These are phyloP conservation scores for Aleurites moluccanus DNA, from an alignment of 441 rosid genomes.

Conservation along the genomic window DNA sequence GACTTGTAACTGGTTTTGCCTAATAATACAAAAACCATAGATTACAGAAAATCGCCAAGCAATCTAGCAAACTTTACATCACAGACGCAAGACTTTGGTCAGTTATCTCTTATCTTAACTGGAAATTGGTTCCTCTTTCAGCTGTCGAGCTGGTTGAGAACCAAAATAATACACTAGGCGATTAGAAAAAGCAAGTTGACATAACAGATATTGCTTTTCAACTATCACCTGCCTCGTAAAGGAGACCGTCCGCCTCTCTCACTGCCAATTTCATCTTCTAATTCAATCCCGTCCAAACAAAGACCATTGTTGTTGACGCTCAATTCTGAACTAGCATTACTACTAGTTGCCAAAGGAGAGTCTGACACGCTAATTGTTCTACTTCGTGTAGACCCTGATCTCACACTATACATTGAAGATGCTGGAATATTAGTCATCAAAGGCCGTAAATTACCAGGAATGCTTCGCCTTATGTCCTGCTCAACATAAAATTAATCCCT, in stretches of 20 bases:
- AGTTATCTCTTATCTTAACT: slow-evolving; percentile 18
- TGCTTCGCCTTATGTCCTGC: slow-evolving; percentile 92
- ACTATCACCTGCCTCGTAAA: slow-evolving; percentile 58
- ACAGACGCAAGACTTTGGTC: slow-evolving; percentile 18
- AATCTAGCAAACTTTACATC: slow-evolving; percentile 37
- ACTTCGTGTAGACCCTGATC: slow-evolving; percentile 75
- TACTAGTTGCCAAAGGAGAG: slow-evolving; percentile 94
- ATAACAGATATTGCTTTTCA: background rate
- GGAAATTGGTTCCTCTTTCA: slow-evolving; percentile 25
- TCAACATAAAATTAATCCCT: slow-evolving; percentile 17
- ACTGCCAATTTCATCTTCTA: slow-evolving; percentile 61
- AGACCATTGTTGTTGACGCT: slow-evolving; percentile 76
- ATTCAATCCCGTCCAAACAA: slow-evolving; percentile 57
- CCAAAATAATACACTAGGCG: slow-evolving; percentile 21
- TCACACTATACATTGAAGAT: slow-evolving; percentile 95
- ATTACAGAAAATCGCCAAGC: slow-evolving; percentile 32
- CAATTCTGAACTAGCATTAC: slow-evolving; percentile 95
- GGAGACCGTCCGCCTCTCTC: slow-evolving; percentile 78
- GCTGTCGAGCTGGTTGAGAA: slow-evolving; percentile 22
- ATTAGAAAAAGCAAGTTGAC: slow-evolving; percentile 11
- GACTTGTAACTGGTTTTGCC: slow-evolving; percentile 27
- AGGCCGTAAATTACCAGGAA: slow-evolving; percentile 86
- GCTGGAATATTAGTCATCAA: slow-evolving; percentile 96
- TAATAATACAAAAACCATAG: slow-evolving; percentile 31
- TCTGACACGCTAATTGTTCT: slow-evolving; percentile 71